Conservation (phyloP, 2,329 filamentous ascomycete species). For the Talaromyces pinophilus region DNA sequence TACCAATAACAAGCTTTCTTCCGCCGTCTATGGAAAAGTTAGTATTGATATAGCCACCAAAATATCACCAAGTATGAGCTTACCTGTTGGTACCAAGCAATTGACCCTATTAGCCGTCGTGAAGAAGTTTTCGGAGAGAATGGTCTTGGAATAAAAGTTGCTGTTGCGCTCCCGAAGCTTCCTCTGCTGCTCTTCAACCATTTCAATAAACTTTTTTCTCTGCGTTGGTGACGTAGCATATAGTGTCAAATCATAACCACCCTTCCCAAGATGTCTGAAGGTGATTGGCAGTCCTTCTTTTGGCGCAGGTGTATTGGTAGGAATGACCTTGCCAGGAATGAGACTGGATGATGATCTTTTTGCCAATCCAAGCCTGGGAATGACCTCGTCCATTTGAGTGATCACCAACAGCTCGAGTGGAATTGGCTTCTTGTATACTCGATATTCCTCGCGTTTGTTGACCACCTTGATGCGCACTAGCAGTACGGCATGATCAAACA, state of each 20-base stretch:
- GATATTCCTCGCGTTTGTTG: slow-evolving; percentile 91
- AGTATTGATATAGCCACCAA: slow-evolving; percentile 19
- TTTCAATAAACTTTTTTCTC: slow-evolving; percentile 94
- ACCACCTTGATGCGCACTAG: slow-evolving; percentile 87
- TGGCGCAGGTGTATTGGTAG: slow-evolving; percentile 50
- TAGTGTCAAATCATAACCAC: slow-evolving; percentile 87
- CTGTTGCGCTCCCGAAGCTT: slow-evolving; percentile 72
- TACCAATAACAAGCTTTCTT: slow-evolving; percentile 90
- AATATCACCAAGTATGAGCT: slow-evolving; percentile 32
- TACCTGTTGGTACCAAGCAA: slow-evolving; percentile 88
- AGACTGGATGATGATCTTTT: slow-evolving; percentile 89
- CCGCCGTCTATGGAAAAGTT: slow-evolving; percentile 70
- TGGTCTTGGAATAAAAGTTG: slow-evolving; percentile 68
- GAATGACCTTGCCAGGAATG: slow-evolving; percentile 62
- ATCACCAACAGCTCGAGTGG: slow-evolving; percentile 91
- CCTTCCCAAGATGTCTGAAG: slow-evolving; percentile 92
- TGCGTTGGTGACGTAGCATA: slow-evolving; percentile 84
- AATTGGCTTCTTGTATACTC: slow-evolving; percentile 93
- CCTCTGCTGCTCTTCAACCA: slow-evolving; percentile 87
- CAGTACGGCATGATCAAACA: slow-evolving; percentile 94
- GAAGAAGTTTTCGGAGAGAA: slow-evolving; percentile 84
- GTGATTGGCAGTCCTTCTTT: slow-evolving; percentile 91
- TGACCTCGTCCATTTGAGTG: slow-evolving; percentile 94
- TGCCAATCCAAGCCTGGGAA: slow-evolving; percentile 74
- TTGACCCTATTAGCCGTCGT: slow-evolving; percentile 87